Percentiles rank a stretch among this genome's conserved stretches.
phyloP scores from a whole-genome alignment of 768 basidiomycete species.

The Floccularia luteovirens region DNA sequence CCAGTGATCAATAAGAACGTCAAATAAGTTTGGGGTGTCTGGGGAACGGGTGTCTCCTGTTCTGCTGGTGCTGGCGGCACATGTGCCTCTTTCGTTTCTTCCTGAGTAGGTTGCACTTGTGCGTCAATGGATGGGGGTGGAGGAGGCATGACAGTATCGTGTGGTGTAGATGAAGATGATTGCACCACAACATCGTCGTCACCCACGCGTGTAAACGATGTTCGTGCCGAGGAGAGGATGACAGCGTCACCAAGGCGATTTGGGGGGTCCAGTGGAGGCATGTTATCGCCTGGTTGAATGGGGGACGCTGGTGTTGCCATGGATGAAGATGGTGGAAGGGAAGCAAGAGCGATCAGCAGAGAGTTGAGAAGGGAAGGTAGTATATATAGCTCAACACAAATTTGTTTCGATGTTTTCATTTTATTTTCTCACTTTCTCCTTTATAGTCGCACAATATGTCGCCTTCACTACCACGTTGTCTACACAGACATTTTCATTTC shows the following conservation, averaged over 20 bases:
- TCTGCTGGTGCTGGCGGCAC: neutral
- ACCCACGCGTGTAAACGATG: slow-evolving; percentile 2
- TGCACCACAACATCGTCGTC: slow-evolving; percentile 2
- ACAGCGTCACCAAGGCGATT: neutral
- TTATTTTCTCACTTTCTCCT: too few relatives aligned
- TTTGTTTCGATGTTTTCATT: too few relatives aligned
- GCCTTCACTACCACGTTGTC: too few relatives aligned
- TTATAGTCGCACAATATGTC: too few relatives aligned
- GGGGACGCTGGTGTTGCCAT: too few relatives aligned
- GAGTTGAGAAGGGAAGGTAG: too few relatives aligned
- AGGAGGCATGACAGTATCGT: neutral
- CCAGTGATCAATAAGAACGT: slow-evolving; percentile 74
- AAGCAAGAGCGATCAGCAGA: too few relatives aligned
- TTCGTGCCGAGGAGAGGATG: neutral
- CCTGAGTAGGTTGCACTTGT: neutral
- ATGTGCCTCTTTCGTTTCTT: neutral
- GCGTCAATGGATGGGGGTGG: neutral
- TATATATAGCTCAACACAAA: too few relatives aligned
- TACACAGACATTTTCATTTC: too few relatives aligned
- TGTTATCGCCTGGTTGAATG: neutral
- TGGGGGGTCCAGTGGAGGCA: neutral
- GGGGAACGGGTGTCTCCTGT: slow-evolving; percentile 28
- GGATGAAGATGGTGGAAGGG: too few relatives aligned
- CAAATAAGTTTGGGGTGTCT: slow-evolving; percentile 54
- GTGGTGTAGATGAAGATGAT: neutral